Base-by-base conservation (phyloP, 1,284 basidiomycete species). In the Ganoderma meredithae region DNA sequence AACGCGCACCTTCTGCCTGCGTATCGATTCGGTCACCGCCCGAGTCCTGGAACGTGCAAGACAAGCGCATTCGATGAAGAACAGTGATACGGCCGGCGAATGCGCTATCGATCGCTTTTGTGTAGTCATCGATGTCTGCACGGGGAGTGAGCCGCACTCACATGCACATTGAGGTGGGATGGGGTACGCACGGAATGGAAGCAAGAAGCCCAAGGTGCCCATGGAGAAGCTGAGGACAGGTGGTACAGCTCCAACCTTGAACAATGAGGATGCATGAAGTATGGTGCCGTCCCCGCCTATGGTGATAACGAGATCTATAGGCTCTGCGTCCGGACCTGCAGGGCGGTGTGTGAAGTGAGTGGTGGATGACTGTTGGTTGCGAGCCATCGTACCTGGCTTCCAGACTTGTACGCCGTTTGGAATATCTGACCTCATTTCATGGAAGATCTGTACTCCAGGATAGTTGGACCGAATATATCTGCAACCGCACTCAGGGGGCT, bases 241-340 rank as follows among this genome's bases (percentile, higher is more conserved):
- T 1, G 97, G 97, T 15, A 98, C 96, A 27, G 95, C 92, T 41
- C 93, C 93, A 9, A 88, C 84, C 74, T 92, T 94, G 79, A 99
- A 99, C 7, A 99, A 83, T 31, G 95, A 95, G 5, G 96, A 97
- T 0, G 96, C 95, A 77, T 98, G 96, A 3, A 99, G 85, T 61
- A 99, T 97, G 1, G 97, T 98, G 2, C 97, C 97, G 77, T 99
- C 97, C 31, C 97, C 97, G 61, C 97, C 97, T 1, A 99, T 81
- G 0, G 97, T 98, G 40, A 99, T 88, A 17, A 98, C 92, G 9
- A 99, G 85, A 78, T 97, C 95, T 68, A 96, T 92, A 65, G 84
- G 85, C 70, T 88, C 82, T 5, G 87, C 81, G 40, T 82, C 80
- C 61, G 82, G 81, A 31, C 85, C 86, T 85, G 73, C 49, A 13